A percentile compares a stretch with the other conserved stretches of the same genome.
phyloP scores from a whole-genome alignment of 805 yeast genomes.

The Tetrapisispora taiwanensis region DNA sequence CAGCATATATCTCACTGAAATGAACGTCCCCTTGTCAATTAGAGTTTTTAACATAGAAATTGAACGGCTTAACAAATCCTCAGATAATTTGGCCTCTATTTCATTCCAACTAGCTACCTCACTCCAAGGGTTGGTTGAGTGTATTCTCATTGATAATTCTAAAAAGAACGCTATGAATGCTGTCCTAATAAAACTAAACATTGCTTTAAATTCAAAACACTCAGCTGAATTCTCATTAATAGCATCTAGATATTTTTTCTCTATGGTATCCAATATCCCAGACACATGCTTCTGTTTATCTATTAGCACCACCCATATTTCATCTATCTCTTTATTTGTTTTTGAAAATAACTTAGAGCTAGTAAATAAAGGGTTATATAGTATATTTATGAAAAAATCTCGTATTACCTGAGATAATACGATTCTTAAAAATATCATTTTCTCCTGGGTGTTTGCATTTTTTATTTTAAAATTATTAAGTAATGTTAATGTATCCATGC shows the following conservation, averaged over 20 bases:
- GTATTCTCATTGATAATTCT: neutral
- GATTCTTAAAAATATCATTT: slow-evolving; percentile 3
- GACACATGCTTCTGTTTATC: neutral
- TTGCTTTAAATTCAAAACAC: neutral
- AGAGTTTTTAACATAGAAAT: neutral
- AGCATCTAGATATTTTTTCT: neutral
- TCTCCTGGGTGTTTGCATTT: neutral
- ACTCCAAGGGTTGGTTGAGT: no score
- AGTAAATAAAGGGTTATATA: neutral
- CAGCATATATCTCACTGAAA: neutral
- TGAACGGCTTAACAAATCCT: neutral
- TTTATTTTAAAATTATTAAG: slow-evolving; percentile 4
- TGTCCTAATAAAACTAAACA: neutral
- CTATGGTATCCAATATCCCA: neutral
- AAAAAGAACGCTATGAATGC: neutral
- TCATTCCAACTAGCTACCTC: neutral
- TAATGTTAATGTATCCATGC: slow-evolving; percentile 7
- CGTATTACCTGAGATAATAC: slow-evolving; percentile 6
- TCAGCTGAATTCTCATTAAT: neutral
- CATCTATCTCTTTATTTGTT: neutral
- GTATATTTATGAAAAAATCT: neutral
- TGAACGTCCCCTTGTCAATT: neutral
- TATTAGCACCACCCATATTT: neutral
- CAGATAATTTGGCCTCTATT: neutral
- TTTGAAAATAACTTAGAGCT: neutral